Base-by-base conservation (phyloP, 176 grass and related monocot species). In the Carex pumila region DNA sequence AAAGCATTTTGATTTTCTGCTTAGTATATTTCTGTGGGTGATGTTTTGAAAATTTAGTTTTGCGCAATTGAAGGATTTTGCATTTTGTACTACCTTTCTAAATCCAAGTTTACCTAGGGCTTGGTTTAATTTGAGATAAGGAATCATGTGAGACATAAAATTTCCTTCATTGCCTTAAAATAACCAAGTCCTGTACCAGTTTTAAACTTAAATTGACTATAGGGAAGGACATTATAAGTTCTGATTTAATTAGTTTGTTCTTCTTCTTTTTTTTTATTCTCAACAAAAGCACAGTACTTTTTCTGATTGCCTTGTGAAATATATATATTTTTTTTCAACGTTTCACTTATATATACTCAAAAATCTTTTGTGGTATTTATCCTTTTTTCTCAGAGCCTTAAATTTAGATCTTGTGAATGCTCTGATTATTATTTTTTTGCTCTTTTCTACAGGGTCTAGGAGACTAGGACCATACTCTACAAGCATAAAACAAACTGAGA, bases 401-500 rank as follows among this genome's bases (percentile, higher is more conserved):
- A 21, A 57, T 34, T 86, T 58, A 14, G 54, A 52, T 12, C 79
- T 50, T 50, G 32, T 21, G 12, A 83, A 76, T 81, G 52, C 83
- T 89, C 31, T 72, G 80, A 71, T 29, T 78, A 56, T 63, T 3
- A 29, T 53, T 43, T 85, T 41, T 61, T 63, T 25, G 25, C 31
- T 57, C 86, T 21, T 22, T 30, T 62, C 78, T 84, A 37, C 85
- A 97, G 94, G 94, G 92, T 11, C 85, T 97, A 58, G 25, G 25
- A 25, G 25, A 25, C 25, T 25, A 25, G 92, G 92, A 18, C 94
- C 94, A 9, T 97, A 97, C 86, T 97, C 94, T 49, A 87, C 83
- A 29, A 97, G 84, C 81, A 94, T 94, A 7, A 94, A 97, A 89
- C 92, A 87, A 78, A 91, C 73, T 0, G 94, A 97, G 87, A 97